Base-by-base conservation (phyloP, 148 eudicot species). In the Euryodendron excelsum region DNA sequence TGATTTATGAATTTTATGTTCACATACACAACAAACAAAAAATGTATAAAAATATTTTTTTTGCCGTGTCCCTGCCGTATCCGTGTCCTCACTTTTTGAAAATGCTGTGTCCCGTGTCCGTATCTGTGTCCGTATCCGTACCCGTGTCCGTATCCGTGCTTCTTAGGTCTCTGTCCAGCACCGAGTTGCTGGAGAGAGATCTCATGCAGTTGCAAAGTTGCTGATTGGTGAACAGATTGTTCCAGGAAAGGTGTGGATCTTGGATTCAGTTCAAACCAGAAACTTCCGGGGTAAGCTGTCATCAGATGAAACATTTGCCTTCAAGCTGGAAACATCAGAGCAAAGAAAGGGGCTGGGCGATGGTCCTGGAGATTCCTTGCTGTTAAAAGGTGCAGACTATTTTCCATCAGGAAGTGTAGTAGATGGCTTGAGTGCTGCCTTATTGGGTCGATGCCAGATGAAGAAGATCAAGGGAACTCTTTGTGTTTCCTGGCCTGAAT, bases 361-460 rank as follows among this genome's bases (percentile, higher is more conserved):
- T 60, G 76, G 55, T 48, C 4, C 31, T 63, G 77, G 45, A 50
- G 81, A 72, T 53, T 75, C 82, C 2, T 77, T 80, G 15, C 78
- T 94, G 50, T 50, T 94, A 31, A 89, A 75, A 78, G 86, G 82
- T 73, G 55, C 69, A 79, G 79, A 86, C 53, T 93, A 93, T 77
- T 88, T 88, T 20, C 99, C 97, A 58, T 91, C 98, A 11, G 99
- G 98, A 77, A 96, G 99, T 74, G 79, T 92, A 55, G 86, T 93
- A 33, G 99, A 95, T 78, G 92, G 97, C 28, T 55, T 55, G 60
- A 55, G 25, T 21, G 60, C 60, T 20, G 92, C 99, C 73, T 67
- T 96, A 25, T 76, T 96, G 83, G 79, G 88, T 53, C 90, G 82
- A 55, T 92, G 97, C 72, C 84, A 94, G 80, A 71, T 89, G 79